Conservation (phyloP, 192 early-diverging fungal species). For the Coemansia sp. region DNA sequence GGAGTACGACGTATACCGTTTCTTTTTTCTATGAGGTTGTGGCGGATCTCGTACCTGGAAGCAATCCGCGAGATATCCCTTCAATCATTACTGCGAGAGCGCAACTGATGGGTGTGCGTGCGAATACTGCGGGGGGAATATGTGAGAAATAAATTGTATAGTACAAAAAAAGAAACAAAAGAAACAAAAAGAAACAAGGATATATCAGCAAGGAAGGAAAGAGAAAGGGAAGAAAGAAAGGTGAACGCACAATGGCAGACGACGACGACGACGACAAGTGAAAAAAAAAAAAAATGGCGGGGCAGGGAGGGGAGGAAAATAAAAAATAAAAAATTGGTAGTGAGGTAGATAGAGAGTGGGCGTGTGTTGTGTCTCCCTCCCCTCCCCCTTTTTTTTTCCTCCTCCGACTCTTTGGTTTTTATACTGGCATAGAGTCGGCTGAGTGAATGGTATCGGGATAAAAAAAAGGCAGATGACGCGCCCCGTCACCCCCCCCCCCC, state of each 20-base stretch:
- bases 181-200: not conserved
- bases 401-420: no score
- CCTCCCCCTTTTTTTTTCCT: no score
- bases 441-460: not conserved
- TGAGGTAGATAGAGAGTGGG: no score
- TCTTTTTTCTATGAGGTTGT: no score
- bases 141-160: not conserved
- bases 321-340: not conserved
- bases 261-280: no score
- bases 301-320: not conserved
- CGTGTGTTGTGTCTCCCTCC: no score
- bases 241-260: no score
- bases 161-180: not conserved
- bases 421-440: no score
- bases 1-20: no score
- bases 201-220: not conserved
- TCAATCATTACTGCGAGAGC: slow-evolving; percentile 6
- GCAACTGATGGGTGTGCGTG: not conserved
- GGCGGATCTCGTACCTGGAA: slow-evolving; percentile 23
- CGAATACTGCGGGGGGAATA: not conserved
- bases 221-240: no score
- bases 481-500: no score
- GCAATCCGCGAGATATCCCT: slow-evolving; percentile 26
- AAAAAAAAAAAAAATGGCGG: not conserved
- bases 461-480: slow-evolving; percentile 3